Evolutionary conservation across 495 filamentous ascomycete species (phyloP).

Genomic region (Penicillium ucsense): DNA sequence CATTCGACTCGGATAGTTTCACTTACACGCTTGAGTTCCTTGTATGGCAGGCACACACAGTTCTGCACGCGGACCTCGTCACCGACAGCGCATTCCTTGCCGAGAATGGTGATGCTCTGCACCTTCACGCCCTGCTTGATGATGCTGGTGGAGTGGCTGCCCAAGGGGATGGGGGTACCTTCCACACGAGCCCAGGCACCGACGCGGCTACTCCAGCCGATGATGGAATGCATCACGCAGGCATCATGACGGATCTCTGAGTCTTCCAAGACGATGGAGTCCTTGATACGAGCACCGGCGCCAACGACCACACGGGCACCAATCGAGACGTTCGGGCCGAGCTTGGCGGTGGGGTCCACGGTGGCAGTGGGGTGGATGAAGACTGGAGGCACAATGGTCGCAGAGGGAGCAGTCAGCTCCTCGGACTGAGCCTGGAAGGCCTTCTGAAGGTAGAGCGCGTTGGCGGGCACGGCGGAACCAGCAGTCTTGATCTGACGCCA

Average conservation of each 20-base stretch:
- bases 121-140: slow-evolving; percentile 97
- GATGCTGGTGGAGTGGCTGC: slow-evolving; percentile 86
- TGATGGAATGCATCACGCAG: slow-evolving; percentile 91
- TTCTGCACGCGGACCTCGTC: slow-evolving; percentile 98
- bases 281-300: slow-evolving; percentile 85
- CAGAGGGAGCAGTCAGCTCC: slow-evolving; percentile 75
- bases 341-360: slow-evolving; percentile 91
- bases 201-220: slow-evolving; percentile 93
- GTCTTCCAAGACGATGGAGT: slow-evolving; percentile 92
- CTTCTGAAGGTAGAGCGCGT: slow-evolving; percentile 94
- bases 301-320: slow-evolving; percentile 78
- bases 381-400: slow-evolving; percentile 86
- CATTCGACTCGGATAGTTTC: background rate
- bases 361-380: slow-evolving; percentile 93
- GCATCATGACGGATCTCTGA: slow-evolving; percentile 95
- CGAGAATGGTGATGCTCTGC: slow-evolving; percentile 95
- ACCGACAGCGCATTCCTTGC: slow-evolving; percentile 90
- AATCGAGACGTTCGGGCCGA: slow-evolving; percentile 94
- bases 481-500: slow-evolving; percentile 99
- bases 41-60: slow-evolving; percentile 95
- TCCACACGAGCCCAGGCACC: slow-evolving; percentile 97
- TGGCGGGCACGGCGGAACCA: slow-evolving; percentile 92
- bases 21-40: slow-evolving; percentile 95
- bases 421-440: slow-evolving; percentile 75
- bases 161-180: slow-evolving; percentile 82